Base-by-base conservation (phyloP, 2,329 filamentous ascomycete species). In the Xylogone sp. region DNA sequence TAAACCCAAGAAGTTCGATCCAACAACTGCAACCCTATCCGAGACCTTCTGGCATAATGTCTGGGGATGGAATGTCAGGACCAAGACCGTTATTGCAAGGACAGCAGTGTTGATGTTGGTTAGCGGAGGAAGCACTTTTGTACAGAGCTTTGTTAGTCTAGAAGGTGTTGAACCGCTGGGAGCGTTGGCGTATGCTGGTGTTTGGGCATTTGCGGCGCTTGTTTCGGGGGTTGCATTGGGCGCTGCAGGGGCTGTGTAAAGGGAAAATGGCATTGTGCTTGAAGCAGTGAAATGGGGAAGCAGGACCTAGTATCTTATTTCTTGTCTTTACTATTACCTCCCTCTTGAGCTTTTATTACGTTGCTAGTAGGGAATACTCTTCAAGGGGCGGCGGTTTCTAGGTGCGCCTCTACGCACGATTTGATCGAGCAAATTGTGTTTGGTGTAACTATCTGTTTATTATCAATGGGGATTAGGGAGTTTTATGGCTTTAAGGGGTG, bases 11-110 rank as follows among this genome's bases (percentile, higher is more conserved):
- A 66, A 73, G 21, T 90, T 90, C 62, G 75, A 90, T 59, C 81
- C 87, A 0, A 78, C 75, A 21, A 79, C 74, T 16, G 86, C 88
- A 1, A 82, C 78, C 1, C 74, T 95, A 18, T 69, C 74, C 21
- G 81, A 94, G 68, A 93, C 88, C 2, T 64, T 96, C 27, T 73
- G 77, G 62, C 85, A 82, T 68, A 90, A 92, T 61, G 62, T 91
- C 47, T 90, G 85, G 79, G 86, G 86, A 31, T 87, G 82, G 68
- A 79, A 75, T 12, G 70, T 72, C 19, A 81, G 81, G 66, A 80
- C 80, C 13, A 86, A 84, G 68, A 76, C 83, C 4, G 75, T 86
- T 21, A 78, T 88, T 43, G 74, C 74, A 56, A 80, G 90, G 51
- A 90, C 89, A 0, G 72, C 74, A 16, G 72, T 82, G 5, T 71